A percentile compares a stretch with the other conserved stretches of the same genome.
These are phyloP conservation scores for Carex arenaria DNA, from an alignment of 202 grass and related monocot genomes.

Conservation along the genomic window DNA sequence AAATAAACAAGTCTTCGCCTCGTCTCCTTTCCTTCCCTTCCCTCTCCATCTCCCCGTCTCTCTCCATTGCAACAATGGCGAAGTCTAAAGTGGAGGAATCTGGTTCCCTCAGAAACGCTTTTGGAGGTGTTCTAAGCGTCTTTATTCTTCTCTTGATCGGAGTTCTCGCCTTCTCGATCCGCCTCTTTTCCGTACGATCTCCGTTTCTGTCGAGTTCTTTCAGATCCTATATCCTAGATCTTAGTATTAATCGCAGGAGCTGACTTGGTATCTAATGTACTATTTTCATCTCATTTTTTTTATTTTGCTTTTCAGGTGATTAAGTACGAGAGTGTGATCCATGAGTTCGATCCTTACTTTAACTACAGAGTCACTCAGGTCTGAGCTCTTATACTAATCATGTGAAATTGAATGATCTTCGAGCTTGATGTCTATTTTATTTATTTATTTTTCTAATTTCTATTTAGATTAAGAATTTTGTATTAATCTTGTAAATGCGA, in stretches of 20 bases:
- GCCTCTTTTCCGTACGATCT: slow-evolving; percentile 93
- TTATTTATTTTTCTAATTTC: not conserved
- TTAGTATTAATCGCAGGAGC: not conserved
- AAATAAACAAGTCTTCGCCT: slow-evolving; percentile 28
- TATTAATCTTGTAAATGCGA: not conserved
- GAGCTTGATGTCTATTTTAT: not conserved
- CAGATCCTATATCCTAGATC: not conserved
- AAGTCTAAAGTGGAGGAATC: slow-evolving; percentile 25
- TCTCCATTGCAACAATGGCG: slow-evolving; percentile 42
- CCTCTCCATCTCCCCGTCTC: not conserved
- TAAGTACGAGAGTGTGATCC: slow-evolving; percentile 99
- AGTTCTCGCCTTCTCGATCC: slow-evolving; percentile 96
- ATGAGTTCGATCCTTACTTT: slow-evolving; percentile 99
- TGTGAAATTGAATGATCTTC: not conserved
- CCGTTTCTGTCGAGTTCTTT: not conserved
- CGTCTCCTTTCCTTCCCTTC: slow-evolving; percentile 4
- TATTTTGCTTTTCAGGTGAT: slow-evolving; percentile 63
- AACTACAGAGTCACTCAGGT: slow-evolving; percentile 99
- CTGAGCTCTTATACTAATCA: not conserved
- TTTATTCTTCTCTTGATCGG: slow-evolving; percentile 93
- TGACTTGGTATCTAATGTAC: slow-evolving; percentile 14
- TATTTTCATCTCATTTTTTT: not conserved
- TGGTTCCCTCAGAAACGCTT: slow-evolving; percentile 63
- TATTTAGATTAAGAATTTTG: not conserved
- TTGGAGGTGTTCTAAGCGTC: slow-evolving; percentile 71